These are phyloP conservation scores for Aspergillus panamensis DNA, from an alignment of 495 filamentous ascomycete species.

Conservation along the genomic window DNA sequence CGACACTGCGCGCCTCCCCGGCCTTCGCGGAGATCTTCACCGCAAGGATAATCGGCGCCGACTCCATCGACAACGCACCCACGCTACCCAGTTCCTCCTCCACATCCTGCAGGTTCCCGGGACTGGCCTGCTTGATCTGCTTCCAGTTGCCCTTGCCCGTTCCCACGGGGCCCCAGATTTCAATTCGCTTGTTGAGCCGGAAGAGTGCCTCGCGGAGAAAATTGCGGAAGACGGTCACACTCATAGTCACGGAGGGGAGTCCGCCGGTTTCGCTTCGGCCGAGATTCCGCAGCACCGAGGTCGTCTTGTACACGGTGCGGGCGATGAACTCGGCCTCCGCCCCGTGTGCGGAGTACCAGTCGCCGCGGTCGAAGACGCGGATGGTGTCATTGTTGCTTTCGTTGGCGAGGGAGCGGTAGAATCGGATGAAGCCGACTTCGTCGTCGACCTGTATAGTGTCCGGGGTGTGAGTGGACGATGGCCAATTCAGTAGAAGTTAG, in stretches of 20 bases:
- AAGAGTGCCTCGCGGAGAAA: constrained; percentile 94
- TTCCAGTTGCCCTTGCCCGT: constrained; percentile 83
- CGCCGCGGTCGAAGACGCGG: constrained; percentile 89
- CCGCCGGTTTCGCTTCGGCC: constrained; percentile 78
- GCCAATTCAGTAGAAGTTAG: background rate
- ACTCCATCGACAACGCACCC: constrained; percentile 63
- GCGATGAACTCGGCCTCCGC: constrained; percentile 93
- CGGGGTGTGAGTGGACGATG: background rate
- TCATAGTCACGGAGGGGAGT: constrained; percentile 89
- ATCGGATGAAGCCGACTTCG: constrained; percentile 91
- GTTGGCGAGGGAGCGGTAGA: constrained; percentile 75
- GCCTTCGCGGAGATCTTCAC: constrained; percentile 90
- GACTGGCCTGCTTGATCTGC: constrained; percentile 82
- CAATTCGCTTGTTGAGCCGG: constrained; percentile 81
- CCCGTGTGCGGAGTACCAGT: constrained; percentile 93
- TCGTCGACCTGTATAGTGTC: constrained; percentile 73
- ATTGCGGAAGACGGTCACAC: constrained; percentile 87
- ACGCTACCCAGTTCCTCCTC: constrained; percentile 84
- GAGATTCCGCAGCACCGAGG: constrained; percentile 86
- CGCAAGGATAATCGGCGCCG: constrained; percentile 87
- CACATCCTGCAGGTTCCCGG: constrained; percentile 93
- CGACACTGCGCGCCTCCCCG: constrained; percentile 78
- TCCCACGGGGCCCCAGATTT: constrained; percentile 74
- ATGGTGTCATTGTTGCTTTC: constrained; percentile 62
- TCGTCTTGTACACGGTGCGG: constrained; percentile 93